A percentile compares a stretch with the other conserved stretches of the same genome.
These are phyloP conservation scores for Oidiodendron maius DNA, from an alignment of 495 filamentous ascomycete species.

Conservation along the genomic window DNA sequence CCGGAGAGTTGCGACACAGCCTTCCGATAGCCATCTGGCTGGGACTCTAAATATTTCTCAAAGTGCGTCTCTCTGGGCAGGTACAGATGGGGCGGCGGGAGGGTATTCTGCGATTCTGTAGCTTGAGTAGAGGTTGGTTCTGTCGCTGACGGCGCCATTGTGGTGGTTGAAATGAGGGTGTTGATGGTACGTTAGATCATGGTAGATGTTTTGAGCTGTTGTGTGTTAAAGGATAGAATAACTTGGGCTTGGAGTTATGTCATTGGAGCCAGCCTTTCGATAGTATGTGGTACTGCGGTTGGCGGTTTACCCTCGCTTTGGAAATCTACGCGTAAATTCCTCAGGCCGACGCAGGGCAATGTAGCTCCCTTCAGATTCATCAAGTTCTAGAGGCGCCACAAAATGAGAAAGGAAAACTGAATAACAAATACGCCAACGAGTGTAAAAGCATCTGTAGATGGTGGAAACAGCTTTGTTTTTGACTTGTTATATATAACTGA, in stretches of 20 bases:
- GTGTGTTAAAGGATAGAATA: neutral
- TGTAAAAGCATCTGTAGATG: too few relatives aligned
- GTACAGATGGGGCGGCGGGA: conserved; percentile 23
- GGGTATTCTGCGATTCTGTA: conserved; percentile 9
- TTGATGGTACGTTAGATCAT: conserved; percentile 14
- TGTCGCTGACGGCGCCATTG: conserved; percentile 20
- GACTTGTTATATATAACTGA: too few relatives aligned
- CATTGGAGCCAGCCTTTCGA: neutral
- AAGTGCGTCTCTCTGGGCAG: conserved; percentile 70
- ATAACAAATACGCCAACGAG: too few relatives aligned
- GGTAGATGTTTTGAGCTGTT: neutral
- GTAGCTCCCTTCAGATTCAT: too few relatives aligned
- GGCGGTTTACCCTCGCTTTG: too few relatives aligned
- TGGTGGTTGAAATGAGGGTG: neutral
- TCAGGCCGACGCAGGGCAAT: too few relatives aligned
- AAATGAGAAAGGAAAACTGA: too few relatives aligned
- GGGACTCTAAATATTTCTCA: conserved; percentile 61
- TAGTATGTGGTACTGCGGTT: too few relatives aligned
- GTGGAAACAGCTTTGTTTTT: too few relatives aligned
- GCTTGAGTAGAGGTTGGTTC: conserved; percentile 10
- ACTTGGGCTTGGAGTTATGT: neutral
- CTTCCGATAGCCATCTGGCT: conserved; percentile 59
- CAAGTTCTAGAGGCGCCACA: too few relatives aligned
- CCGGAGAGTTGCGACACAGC: conserved; percentile 44
- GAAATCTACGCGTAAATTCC: too few relatives aligned